Evolutionary conservation across 2,329 filamentous ascomycete genomes (phyloP).

Genomic region (Colletotrichum gloeosporioides): DNA sequence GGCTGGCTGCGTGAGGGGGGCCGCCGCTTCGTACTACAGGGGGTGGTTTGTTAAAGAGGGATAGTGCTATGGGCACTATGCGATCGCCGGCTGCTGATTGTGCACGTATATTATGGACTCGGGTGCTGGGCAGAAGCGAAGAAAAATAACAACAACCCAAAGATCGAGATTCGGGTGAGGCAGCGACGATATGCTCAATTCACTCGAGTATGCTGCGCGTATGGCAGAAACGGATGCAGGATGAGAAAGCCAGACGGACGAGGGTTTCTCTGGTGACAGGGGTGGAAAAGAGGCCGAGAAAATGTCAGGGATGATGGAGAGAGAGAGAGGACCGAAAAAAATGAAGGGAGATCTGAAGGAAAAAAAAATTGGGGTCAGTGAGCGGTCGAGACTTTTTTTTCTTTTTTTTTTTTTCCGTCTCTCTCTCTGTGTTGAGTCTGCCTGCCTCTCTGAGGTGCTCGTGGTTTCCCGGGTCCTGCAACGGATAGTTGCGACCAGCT

Average conservation of each 20-base stretch:
- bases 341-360: conserved; percentile 16
- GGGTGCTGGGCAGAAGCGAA: not conserved
- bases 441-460: not conserved
- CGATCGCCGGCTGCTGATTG: conserved; percentile 15
- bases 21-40: conserved; percentile 19
- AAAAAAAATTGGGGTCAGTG: conserved; percentile 17
- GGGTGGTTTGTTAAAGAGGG: conserved; percentile 18
- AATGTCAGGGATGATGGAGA: conserved; percentile 16
- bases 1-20: not conserved
- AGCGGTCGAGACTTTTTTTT: conserved; percentile 7
- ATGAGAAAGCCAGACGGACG: not conserved
- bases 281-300: not conserved
- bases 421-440: not conserved
- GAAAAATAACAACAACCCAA: not conserved
- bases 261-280: not conserved
- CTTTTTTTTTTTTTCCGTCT: not conserved
- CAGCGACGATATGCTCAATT: not conserved
- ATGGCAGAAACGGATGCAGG: not conserved
- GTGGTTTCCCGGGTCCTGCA: not conserved
- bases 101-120: conserved; percentile 4
- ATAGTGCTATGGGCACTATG: conserved; percentile 24
- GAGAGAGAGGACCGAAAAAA: conserved; percentile 12
- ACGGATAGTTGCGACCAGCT: not conserved
- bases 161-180: not conserved
- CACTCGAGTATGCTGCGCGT: not conserved